Evolutionary conservation across 2,329 filamentous ascomycete species (phyloP), one percentile per base, ranked within the genome.

Genomic region (Seiridium unicorne): DNA sequence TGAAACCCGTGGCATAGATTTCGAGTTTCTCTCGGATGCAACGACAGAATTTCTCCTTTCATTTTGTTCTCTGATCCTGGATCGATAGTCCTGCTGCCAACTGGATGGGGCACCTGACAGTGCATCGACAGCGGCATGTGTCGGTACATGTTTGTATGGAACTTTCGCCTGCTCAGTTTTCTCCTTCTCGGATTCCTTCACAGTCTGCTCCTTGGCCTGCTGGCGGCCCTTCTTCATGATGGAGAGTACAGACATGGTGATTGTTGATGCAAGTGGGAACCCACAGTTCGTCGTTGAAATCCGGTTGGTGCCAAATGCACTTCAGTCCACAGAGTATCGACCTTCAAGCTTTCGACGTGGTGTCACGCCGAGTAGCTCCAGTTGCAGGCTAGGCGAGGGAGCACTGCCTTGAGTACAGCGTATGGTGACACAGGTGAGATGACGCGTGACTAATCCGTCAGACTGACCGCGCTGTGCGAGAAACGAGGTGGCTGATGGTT

Each of bases 121-220:
- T 48, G 85, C 84, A 71, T 89, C 85, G 10, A 77, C 69, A 51
- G 83, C 84, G 35, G 86, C 86, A 68, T 89, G 86, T 11, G 77
- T 87, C n/a, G 85, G 84, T 26, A 86, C 72, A 68, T 89, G 86
- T 57, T 76, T 81, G 72, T 89, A 88, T 10, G 81, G 77, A n/a
- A 73, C 63, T 57, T 77, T 77, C 44, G 72, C 68, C 26, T 70
- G 56, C 62, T 79, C 77, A 47, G 73, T 69, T 56, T 81, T 79
- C 44, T 78, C 73, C 65, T 81, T 78, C 64, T 81, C 79, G 47
- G 73, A 77, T 61, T 78, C 69, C 66, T 83, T 81, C 48, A 77
- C 74, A 44, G 77, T 82, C 61, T 81, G 76, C 55, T 85, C 79
- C 70, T 86, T 85, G 63, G 83, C 81, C 57, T 83, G 80, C 67